Base-by-base conservation (phyloP, 148 eudicot genomes). In the Linanthus parryae region DNA sequence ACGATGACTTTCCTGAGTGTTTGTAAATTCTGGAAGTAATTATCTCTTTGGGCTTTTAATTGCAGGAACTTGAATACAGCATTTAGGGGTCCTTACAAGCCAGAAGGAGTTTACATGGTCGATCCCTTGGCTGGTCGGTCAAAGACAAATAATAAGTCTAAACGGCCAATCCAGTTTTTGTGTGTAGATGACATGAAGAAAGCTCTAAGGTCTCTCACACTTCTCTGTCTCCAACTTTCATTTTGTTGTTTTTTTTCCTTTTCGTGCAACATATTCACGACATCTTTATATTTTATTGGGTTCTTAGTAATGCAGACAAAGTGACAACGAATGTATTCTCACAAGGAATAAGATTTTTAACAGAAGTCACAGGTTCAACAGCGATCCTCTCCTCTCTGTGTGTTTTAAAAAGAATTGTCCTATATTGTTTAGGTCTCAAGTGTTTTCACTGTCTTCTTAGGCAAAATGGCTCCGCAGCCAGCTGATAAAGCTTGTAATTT, bases 291-390 rank as follows among this genome's bases (percentile, higher is more conserved):
- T 55, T 31, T 29, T 18, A 29, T 28, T 28, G 31, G 30, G 34
- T 39, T 20, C 40, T 63, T 72, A 91, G 95, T 73, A 86, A 86
- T 70, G 95, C 94, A 56, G 78, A 68, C 54, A 65, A 74, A 47
- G 89, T 86, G 46, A 91, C 98, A 58, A 83, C 94, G 15, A 81
- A 83, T 48, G 31, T 60, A 44, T 72, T 79, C 67, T 91, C 98
- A 35, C 95, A 91, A 67, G 98, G 98, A 54, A 74, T 83, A 64
- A 61, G 95, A 68, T 83, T 86, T 61, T 89, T 91, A 29, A 79
- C 78, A 49, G 75, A 91, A 69, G 69, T 91, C 17, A 75, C 98
- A 91, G 98, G 98, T 91, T 54, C 23, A 24, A 24, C n/a, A n/a
- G n/a, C n/a, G 31, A 40, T 28, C 53, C 37, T 40, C 15, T 33